Evolutionary conservation across 164 flowering plant species (phyloP).

Genomic region (Vitis rotundifolia): DNA sequence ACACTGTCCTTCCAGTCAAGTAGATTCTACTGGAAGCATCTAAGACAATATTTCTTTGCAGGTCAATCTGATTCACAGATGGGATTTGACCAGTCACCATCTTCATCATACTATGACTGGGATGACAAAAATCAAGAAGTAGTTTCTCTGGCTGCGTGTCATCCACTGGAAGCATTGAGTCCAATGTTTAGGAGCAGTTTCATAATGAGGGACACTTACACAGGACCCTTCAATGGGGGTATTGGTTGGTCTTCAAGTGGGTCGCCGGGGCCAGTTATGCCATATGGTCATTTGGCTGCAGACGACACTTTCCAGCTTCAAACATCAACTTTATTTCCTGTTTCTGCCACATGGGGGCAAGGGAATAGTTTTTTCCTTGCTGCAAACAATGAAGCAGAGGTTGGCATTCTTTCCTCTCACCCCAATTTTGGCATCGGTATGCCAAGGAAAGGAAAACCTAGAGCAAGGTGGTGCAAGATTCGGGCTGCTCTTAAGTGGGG

Average conservation of each 20-base stretch:
- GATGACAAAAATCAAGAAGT: slow-evolving; percentile 19
- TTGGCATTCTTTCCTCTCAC: slow-evolving; percentile 11
- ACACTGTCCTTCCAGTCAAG: too few relatives aligned
- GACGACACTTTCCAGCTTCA: slow-evolving; percentile 24
- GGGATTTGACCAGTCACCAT: slow-evolving; percentile 8
- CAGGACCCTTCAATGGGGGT: slow-evolving; percentile 15
- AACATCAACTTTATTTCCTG: slow-evolving; percentile 21
- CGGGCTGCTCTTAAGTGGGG: slow-evolving; percentile 51
- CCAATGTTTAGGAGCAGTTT: slow-evolving; percentile 21
- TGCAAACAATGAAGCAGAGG: slow-evolving; percentile 17
- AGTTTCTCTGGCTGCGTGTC: slow-evolving; percentile 12
- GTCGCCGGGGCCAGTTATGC: slow-evolving; percentile 7
- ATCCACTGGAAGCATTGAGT: slow-evolving; percentile 11
- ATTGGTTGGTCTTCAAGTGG: slow-evolving; percentile 23
- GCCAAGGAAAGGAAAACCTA: slow-evolving; percentile 24
- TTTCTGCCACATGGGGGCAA: slow-evolving; percentile 22
- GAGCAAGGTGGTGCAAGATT: slow-evolving; percentile 53
- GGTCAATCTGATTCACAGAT: slow-evolving; percentile 25
- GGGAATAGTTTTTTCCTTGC: slow-evolving; percentile 20
- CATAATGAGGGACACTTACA: slow-evolving; percentile 5
- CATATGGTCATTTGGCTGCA: slow-evolving; percentile 9
- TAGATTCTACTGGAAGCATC: too few relatives aligned
- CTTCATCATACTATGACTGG: slow-evolving; percentile 15
- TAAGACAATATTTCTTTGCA: slow-evolving; percentile 18
- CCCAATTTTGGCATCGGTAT: slow-evolving; percentile 17